Evolutionary conservation across 1,139 yeast species (phyloP).

Genomic region (Debaryomyces udenii): DNA sequence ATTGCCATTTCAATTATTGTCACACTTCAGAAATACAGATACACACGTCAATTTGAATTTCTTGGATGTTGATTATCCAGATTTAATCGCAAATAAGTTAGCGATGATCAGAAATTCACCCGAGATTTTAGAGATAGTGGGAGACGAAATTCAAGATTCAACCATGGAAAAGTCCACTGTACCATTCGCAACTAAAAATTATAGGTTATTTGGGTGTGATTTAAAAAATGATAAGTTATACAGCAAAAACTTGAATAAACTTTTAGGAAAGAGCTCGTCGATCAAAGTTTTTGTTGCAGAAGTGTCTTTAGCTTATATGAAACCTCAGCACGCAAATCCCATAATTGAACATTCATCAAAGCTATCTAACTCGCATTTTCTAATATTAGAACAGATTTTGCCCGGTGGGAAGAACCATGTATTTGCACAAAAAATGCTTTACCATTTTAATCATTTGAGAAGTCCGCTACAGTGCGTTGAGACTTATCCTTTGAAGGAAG

Average conservation of each 20-base stretch:
- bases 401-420: constrained; percentile 67
- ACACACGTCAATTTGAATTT: constrained; percentile 43
- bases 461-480: constrained; percentile 74
- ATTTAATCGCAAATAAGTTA: constrained; percentile 57
- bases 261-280: constrained; percentile 29
- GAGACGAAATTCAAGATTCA: constrained; percentile 22
- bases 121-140: constrained; percentile 53
- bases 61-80: constrained; percentile 78
- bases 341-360: constrained; percentile 55
- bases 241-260: constrained; percentile 32
- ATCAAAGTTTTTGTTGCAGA: constrained; percentile 73
- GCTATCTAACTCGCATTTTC: constrained; percentile 58
- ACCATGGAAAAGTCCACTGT: constrained; percentile 10
- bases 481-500: constrained; percentile 53
- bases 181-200: constrained; percentile 46
- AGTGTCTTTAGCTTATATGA: constrained; percentile 83
- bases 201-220: constrained; percentile 73
- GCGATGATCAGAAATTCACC: constrained; percentile 50
- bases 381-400: constrained; percentile 70
- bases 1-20: constrained; percentile 66
- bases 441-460: constrained; percentile 66
- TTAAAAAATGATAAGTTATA: constrained; percentile 54
- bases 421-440: constrained; percentile 74
- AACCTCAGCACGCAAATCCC: constrained; percentile 65
- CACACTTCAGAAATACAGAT: constrained; percentile 22